Evolutionary conservation across 1,139 yeast genomes (phyloP), one percentile per base, ranked within the genome.

Genomic region (Insectozyma bohioensis): DNA sequence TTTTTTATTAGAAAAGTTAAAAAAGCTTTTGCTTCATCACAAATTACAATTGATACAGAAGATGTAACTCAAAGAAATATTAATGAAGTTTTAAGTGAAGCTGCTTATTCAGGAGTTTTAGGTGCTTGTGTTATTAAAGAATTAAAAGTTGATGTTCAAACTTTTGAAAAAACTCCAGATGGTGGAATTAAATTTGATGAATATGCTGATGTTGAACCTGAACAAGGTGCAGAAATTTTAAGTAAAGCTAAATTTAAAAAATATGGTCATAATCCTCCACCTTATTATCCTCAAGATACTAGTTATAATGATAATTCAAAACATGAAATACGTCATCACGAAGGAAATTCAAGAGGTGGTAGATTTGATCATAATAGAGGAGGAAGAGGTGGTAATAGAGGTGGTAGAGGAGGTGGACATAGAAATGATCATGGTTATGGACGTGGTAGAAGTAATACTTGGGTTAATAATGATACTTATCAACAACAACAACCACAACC

Each of bases 161-260:
- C 85, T 1, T 88, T 84, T 53, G 85, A 85, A 50, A 71, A 69
- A 22, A 72, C 82, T 1, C 61, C 77, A 0, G 82, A 78, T 44
- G 88, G 87, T n/a, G 78, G 78, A 1, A 77, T 88, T 20, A 78
- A 80, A 45, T 88, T 84, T 54, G 95, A 86, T 49, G 95, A 88
- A 51, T 88, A 87, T 51, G 72, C 84, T 4, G 75, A 75, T 35
- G 69, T 86, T 13, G 80, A 80, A 6, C 65, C 79, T 4, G 76
- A 76, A 25, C 80, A 76, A 21, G 92, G 90, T 1, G 72, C 80
- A 7, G 78, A 80, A 40, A 54, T 69, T 22, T 33, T 68, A 15
- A 37, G 42, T 2, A 61, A 57, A 33, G 63, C 66, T 1, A 63
- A 62, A 39, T 28, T 35, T 6, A 50, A 54, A 28, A 54, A 51